Conservation (phyloP, 441 rosid genomes). For the Bocquillonia castaneifolia region DNA sequence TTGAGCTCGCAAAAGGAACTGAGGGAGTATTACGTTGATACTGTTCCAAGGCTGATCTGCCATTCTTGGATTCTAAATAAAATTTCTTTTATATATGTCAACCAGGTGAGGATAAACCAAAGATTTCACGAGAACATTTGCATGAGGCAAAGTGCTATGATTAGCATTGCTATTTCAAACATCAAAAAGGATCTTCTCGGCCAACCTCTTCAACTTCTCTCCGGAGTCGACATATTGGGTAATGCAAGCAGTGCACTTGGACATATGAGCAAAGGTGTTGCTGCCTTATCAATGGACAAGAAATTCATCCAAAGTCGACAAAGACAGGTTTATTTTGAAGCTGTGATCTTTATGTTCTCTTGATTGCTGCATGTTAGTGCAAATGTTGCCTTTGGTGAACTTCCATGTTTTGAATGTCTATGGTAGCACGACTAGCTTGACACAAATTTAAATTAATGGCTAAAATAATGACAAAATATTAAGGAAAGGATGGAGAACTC, state of each 20-base stretch:
- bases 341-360: slow-evolving; percentile 16
- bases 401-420: background rate
- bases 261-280: slow-evolving; percentile 98
- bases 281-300: slow-evolving; percentile 98
- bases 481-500: background rate
- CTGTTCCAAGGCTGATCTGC: background rate
- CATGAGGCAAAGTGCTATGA: slow-evolving; percentile 95
- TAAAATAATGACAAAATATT: background rate
- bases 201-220: slow-evolving; percentile 95
- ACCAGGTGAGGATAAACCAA: slow-evolving; percentile 83
- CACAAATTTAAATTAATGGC: background rate
- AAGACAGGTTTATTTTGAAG: slow-evolving; percentile 65
- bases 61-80: slow-evolving; percentile 9
- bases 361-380: background rate
- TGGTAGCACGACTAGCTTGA: background rate
- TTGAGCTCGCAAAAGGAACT: too few relatives aligned
- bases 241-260: slow-evolving; percentile 99
- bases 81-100: slow-evolving; percentile 18
- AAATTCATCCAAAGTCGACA: slow-evolving; percentile 91
- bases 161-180: slow-evolving; percentile 68
- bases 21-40: background rate
- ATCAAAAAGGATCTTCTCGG: slow-evolving; percentile 90
- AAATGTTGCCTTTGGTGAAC: background rate
- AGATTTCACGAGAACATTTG: slow-evolving; percentile 73
- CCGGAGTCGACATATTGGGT: slow-evolving; percentile 96